Percentiles rank a stretch among this genome's conserved stretches.
Evolutionary conservation across 768 basidiomycete species (phyloP).

Genomic region (Hericium coralloides): DNA sequence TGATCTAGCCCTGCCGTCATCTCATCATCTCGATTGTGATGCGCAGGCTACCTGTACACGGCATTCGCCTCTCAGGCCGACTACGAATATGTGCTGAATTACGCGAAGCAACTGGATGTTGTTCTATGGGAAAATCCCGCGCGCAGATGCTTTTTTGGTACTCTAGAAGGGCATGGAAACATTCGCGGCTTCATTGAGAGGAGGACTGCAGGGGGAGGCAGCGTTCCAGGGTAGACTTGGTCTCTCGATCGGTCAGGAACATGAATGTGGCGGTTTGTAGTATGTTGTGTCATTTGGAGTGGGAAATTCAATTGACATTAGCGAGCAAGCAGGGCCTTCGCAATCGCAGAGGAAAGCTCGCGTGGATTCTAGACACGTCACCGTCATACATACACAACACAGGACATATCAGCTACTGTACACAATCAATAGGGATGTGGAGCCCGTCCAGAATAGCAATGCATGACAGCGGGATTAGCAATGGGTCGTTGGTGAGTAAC

Average conservation of each 20-base stretch:
- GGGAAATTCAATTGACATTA: too few relatives aligned
- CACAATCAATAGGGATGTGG: neutral
- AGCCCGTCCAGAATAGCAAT: neutral
- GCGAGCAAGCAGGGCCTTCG: too few relatives aligned
- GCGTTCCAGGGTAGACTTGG: neutral
- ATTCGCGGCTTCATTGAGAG: conserved; percentile 77
- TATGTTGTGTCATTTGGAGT: too few relatives aligned
- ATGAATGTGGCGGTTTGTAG: too few relatives aligned
- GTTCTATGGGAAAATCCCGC: conserved; percentile 75
- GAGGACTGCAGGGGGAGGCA: conserved; percentile 32
- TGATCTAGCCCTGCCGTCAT: neutral
- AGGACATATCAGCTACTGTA: neutral
- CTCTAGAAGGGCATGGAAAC: conserved; percentile 65
- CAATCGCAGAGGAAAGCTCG: too few relatives aligned
- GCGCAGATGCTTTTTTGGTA: conserved; percentile 79
- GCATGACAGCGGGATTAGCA: neutral
- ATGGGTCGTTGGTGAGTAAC: neutral
- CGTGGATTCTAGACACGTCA: too few relatives aligned
- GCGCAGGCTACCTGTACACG: conserved; percentile 77
- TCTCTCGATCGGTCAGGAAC: too few relatives aligned
- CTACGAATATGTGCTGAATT: conserved; percentile 79
- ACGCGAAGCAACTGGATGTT: conserved; percentile 74
- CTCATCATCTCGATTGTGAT: conserved; percentile 1
- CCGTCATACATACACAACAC: neutral
- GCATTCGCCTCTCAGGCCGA: conserved; percentile 81